Evolutionary conservation across 352 stramenopile genomes (phyloP), one percentile per base, ranked within the genome.

Genomic region (Achlya hypogyna): DNA sequence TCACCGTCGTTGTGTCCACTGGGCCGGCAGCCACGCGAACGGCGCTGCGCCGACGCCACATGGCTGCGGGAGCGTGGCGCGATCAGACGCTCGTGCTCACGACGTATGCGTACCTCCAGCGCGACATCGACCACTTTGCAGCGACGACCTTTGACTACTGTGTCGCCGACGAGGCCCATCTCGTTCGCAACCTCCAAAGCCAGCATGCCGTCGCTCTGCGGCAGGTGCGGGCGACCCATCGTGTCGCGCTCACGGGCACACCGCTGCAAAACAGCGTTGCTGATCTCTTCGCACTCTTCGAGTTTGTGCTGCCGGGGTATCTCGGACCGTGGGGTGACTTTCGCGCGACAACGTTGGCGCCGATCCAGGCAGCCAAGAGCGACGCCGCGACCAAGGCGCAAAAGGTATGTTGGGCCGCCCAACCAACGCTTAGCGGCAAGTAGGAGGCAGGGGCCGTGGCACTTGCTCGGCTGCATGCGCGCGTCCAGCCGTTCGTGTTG

Each of bases 281-380:
- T 16, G 97, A 99, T 62, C 70, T 99, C 34, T 99, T 96, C 96
- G 85, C 93, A 43, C 76, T 98, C 2, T 99, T 99, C 75, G 88
- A 98, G 62, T 99, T 98, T 45, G 63, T 99, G 1, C 97, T 99
- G 95, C 96, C 96, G 27, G 96, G 96, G 27, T 99, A 98, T 71
- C 83, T 99, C 31, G 96, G 96, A 18, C 87, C 91, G 2, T 96
- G 93, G 25, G 16, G 54, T 12, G 52, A 64, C 0, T 93, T 92
- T 68, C 83, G 82, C 10, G 69, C 72, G 4, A 70, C 88, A 18
- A 89, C 82, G 72, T 80, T 86, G 34, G 62, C 79, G 6, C 83
- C 85, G 14, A 92, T 93, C 34, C 72, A 73, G 0, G 78, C 77
- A 28, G 80, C 83, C 1, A 74, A 77, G 62, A 75, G 83, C 28